Percentiles rank a stretch among this genome's conserved stretches.
These are phyloP conservation scores for Leccinellum rugosiceps DNA, from an alignment of 768 basidiomycete genomes.

Conservation along the genomic window DNA sequence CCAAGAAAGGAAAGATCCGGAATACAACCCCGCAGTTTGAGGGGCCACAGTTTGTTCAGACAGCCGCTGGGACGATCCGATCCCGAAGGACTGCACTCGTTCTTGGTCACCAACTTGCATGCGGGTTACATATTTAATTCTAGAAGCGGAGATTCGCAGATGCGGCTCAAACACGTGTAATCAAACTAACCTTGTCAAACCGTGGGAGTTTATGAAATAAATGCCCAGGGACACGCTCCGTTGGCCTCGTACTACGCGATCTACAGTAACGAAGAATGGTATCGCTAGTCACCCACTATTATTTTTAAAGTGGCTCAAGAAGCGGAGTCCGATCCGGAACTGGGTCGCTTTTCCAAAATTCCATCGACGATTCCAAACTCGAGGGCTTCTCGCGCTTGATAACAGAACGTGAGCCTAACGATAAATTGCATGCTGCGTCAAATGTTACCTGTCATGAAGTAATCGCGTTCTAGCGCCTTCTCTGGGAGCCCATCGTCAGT, in stretches of 20 bases:
- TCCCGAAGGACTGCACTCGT: conserved; percentile 8
- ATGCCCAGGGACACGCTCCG: conserved; percentile 12
- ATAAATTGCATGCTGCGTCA: conserved; percentile 7
- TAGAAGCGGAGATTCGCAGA: conserved; percentile 23
- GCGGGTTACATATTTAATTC: conserved; percentile 10
- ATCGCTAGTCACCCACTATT: conserved; percentile 8
- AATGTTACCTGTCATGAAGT: conserved; percentile 83
- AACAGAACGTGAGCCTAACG: conserved; percentile 23
- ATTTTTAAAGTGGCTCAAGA: conserved; percentile 12
- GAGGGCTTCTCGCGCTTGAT: conserved; percentile 77
- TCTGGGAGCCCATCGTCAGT: conserved; percentile 43
- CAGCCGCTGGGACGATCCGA: conserved; percentile 25
- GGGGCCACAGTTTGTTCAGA: conserved; percentile 10
- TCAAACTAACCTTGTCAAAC: conserved; percentile 10
- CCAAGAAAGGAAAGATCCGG: conserved; percentile 9
- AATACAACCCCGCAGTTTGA: conserved; percentile 31
- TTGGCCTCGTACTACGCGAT: neutral
- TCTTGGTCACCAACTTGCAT: conserved; percentile 11
- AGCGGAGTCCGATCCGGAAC: conserved; percentile 38
- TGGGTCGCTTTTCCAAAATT: conserved; percentile 77
- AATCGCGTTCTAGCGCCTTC: conserved; percentile 88
- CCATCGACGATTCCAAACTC: conserved; percentile 93
- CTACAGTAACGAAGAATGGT: neutral
- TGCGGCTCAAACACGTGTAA: conserved; percentile 24
- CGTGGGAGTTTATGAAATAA: conserved; percentile 15